Percentiles rank a stretch among this genome's conserved stretches.
Conservation (phyloP, 306 rosid species). For the Vachellia pachyceras region DNA sequence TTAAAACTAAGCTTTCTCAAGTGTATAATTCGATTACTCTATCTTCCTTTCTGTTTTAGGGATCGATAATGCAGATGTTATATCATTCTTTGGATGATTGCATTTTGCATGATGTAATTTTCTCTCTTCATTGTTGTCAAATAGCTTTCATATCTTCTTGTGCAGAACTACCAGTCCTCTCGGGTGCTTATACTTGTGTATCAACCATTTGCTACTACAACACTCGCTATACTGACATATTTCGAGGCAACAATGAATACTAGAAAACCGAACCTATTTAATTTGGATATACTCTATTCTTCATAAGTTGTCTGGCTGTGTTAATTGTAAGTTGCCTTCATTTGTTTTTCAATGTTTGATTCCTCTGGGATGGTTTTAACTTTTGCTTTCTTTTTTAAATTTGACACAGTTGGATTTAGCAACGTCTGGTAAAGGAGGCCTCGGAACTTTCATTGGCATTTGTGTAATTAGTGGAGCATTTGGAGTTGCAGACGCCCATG, state of each 20-base stretch:
- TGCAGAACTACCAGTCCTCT: conserved; percentile 79
- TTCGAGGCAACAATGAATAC: conserved; percentile 72
- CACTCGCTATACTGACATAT: conserved; percentile 59
- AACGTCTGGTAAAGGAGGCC: conserved; percentile 86
- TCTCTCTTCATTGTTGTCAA: background rate
- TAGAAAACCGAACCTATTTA: conserved; percentile 62
- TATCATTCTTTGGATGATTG: background rate
- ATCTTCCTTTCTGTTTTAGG: too few species aligned
- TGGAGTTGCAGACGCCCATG: conserved; percentile 90
- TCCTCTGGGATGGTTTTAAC: conserved; percentile 3
- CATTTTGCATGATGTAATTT: background rate
- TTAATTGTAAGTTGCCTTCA: conserved; percentile 60
- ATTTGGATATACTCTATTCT: conserved; percentile 75
- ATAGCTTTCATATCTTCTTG: background rate
- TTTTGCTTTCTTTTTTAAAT: conserved; percentile 3
- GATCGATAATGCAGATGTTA: background rate
- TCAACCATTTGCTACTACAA: conserved; percentile 85
- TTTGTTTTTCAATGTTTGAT: conserved; percentile 6
- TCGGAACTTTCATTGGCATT: conserved; percentile 77
- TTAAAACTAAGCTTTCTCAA: conserved; percentile 1
- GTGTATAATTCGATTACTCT: background rate
- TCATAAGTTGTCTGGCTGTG: conserved; percentile 54
- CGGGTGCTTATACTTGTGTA: conserved; percentile 85
- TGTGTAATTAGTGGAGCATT: conserved; percentile 71
- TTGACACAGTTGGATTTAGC: conserved; percentile 80